Evolutionary conservation across 1,284 basidiomycete species (phyloP).

Genomic region (Fomitopsis palustris): DNA sequence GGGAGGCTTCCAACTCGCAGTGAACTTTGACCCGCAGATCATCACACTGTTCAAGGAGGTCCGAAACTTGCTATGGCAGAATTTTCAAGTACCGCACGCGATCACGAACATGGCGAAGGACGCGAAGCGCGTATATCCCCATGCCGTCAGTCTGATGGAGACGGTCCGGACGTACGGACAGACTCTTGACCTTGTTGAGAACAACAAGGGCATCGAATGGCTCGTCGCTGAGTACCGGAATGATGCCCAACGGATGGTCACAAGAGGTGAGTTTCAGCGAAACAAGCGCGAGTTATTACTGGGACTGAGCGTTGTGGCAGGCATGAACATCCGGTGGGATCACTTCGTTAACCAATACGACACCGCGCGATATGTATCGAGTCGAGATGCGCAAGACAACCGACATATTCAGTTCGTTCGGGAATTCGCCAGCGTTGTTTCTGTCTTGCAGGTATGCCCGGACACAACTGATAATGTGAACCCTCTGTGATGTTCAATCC

Average conservation of each 20-base stretch:
- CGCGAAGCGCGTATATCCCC: slow-evolving; percentile 96
- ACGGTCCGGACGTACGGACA: slow-evolving; percentile 96
- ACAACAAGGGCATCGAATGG: slow-evolving; percentile 88
- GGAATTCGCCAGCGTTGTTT: slow-evolving; percentile 92
- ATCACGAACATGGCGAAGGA: slow-evolving; percentile 97
- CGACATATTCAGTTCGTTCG: slow-evolving; percentile 92
- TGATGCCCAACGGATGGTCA: slow-evolving; percentile 88
- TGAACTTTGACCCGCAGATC: slow-evolving; percentile 98
- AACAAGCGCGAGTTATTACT: background rate
- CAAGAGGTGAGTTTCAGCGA: slow-evolving; percentile 54
- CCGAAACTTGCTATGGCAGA: slow-evolving; percentile 92
- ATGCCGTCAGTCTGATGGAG: slow-evolving; percentile 98
- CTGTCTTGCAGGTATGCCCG: slow-evolving; percentile 68
- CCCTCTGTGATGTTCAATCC: background rate
- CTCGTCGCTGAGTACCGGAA: slow-evolving; percentile 91
- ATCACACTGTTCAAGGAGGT: slow-evolving; percentile 99
- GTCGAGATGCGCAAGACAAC: slow-evolving; percentile 78
- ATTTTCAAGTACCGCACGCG: slow-evolving; percentile 92
- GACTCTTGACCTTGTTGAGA: slow-evolving; percentile 86
- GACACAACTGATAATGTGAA: background rate
- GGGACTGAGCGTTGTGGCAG: slow-evolving; percentile 33
- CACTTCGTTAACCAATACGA: slow-evolving; percentile 94
- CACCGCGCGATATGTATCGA: slow-evolving; percentile 67
- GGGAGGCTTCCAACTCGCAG: slow-evolving; percentile 83
- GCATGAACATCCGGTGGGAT: slow-evolving; percentile 95